These are phyloP conservation scores for Durio zibethinus DNA, from an alignment of 345 rosid species.

Conservation along the genomic window DNA sequence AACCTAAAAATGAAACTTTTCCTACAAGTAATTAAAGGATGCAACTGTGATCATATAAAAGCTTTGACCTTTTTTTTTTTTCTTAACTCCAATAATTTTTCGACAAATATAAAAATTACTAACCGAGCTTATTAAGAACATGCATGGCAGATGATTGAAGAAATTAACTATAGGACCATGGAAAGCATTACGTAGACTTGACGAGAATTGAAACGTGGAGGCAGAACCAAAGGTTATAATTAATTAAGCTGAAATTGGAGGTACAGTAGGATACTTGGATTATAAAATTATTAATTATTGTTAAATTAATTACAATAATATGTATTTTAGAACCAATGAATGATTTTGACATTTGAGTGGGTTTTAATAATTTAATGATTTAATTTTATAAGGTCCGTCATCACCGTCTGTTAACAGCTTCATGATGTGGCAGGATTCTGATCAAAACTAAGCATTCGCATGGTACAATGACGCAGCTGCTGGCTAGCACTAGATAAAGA, in stretches of 20 bases:
- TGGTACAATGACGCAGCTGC: constrained; percentile 12
- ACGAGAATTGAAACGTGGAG: too few species aligned
- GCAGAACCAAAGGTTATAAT: too few species aligned
- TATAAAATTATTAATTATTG: neutral
- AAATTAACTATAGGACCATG: too few species aligned
- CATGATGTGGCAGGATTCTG: constrained; percentile 2
- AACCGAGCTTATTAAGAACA: too few species aligned
- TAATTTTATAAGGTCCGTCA: neutral
- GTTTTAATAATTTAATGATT: neutral
- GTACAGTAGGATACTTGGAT: neutral
- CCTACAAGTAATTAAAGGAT: neutral
- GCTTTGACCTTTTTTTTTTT: neutral
- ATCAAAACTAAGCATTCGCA: constrained; percentile 12
- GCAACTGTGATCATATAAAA: neutral
- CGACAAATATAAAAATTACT: neutral
- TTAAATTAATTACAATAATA: too few species aligned
- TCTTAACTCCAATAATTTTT: neutral
- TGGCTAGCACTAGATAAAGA: neutral
- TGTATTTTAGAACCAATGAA: neutral
- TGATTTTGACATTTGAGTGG: neutral
- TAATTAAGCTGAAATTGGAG: too few species aligned
- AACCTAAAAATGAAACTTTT: too few species aligned
- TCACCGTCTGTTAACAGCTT: neutral
- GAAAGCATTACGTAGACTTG: too few species aligned
- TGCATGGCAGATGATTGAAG: too few species aligned